Base-by-base conservation (phyloP, 176 grass and related monocot species). In the Oryza longistaminata region DNA sequence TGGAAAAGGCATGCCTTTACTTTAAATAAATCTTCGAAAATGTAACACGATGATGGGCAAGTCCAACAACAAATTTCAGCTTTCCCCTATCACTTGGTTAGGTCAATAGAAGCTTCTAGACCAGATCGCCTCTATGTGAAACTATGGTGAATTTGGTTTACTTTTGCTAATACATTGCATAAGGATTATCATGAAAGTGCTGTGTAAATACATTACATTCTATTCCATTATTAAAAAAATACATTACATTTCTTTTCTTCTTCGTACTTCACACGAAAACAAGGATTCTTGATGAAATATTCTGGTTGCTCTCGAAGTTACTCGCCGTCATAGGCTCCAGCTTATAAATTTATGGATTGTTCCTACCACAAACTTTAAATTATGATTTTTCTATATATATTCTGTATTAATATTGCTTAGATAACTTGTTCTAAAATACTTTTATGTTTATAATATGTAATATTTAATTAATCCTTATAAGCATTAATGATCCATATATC, bases 11-110 rank as follows among this genome's bases (percentile, higher is more conserved):
- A 62, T 11, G 58, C 21, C n/a, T 61, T 61, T 55, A 55, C 52
- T 0, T 55, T 22, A 61, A 53, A 22, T 61, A 22, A 61, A 61
- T 61, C 6, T 61, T 10, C 6, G 50, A 5, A 61, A 61, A 22
- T 22, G 55, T 8, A 21, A 58, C 58, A 61, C 8, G 5, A 7
- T 22, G 58, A 78, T 78, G 50, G 81, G 42, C 16, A 79, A 73
- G 81, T 83, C 66, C 49, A 88, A 67, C 86, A 66, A 79, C 74
- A 87, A 76, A 24, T 22, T n/a, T 37, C 33, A 5, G 2, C 22
- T 42, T 49, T 55, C 11, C 40, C n/a, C 74, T 66, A 50, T 82
- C 80, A 52, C 16, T 17, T 16, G 52, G 66, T 70, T 83, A 83
- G 73, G 67, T 65, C 52, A 78, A 72, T 33, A 46, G 10, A 88